Conservation (phyloP, 2,329 filamentous ascomycete species). For the Diaporthe sp. region DNA sequence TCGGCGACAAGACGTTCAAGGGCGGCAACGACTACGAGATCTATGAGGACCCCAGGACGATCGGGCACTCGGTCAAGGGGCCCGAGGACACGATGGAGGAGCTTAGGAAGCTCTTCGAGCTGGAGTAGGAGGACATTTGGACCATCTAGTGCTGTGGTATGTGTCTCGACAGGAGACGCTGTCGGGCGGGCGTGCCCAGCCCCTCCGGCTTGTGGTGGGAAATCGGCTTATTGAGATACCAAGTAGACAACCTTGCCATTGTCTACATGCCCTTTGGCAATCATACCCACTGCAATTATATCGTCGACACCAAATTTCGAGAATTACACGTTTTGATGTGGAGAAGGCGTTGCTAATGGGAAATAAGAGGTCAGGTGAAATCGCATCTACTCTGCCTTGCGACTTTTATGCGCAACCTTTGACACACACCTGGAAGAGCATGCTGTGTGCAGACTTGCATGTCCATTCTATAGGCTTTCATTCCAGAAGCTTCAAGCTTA, state of each 20-base stretch:
- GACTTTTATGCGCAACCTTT: too few relatives aligned
- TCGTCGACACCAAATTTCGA: not conserved
- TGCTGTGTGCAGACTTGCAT: not conserved
- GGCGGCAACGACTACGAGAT: conserved; percentile 98
- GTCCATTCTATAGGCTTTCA: not conserved
- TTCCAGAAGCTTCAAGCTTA: conserved; percentile 19
- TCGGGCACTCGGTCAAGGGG: conserved; percentile 84
- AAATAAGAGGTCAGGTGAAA: too few relatives aligned
- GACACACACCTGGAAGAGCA: not conserved
- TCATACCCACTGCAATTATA: conserved; percentile 3
- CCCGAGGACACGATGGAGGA: conserved; percentile 87
- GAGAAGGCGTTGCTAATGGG: not conserved
- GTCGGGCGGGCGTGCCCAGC: not conserved
- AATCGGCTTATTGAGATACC: conserved; percentile 29
- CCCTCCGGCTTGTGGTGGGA: not conserved
- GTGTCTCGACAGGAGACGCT: not conserved
- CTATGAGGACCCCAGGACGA: conserved; percentile 83
- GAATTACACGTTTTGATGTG: not conserved
- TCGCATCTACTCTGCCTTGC: not conserved
- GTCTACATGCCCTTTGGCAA: conserved; percentile 3
- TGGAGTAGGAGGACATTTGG: conserved; percentile 50
- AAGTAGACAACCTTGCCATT: conserved; percentile 24
- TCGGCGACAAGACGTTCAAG: conserved; percentile 92
- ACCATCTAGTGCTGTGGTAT: not conserved
- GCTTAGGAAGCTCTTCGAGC: conserved; percentile 84